phyloP scores from a whole-genome alignment of 306 rosid genomes.

The Gastrolobium bilobum region DNA sequence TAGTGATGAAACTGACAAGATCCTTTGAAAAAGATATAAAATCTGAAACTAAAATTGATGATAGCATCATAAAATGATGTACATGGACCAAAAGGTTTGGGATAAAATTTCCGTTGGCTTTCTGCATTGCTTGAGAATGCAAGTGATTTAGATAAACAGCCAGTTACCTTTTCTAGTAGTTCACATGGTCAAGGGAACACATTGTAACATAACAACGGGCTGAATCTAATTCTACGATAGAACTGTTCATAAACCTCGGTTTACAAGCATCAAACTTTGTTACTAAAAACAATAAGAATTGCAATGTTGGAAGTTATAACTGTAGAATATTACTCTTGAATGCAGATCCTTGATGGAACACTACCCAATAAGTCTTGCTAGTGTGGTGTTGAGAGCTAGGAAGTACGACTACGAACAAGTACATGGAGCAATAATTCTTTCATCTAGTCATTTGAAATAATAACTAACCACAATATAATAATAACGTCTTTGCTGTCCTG shows the following conservation, averaged over 20 bases:
- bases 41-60: conserved; percentile 1
- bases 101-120: conserved; percentile 5
- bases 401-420: conserved; percentile 5
- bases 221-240: not conserved
- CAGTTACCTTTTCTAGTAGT: conserved; percentile 1
- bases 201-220: not conserved
- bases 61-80: not conserved
- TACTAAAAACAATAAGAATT: no score
- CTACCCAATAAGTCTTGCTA: not conserved
- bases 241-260: not conserved
- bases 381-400: not conserved
- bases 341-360: conserved; percentile 11
- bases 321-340: not conserved
- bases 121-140: not conserved
- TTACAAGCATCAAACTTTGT: not conserved
- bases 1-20: not conserved
- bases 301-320: not conserved
- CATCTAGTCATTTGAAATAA: not conserved
- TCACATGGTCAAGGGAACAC: not conserved
- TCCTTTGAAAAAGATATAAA: not conserved
- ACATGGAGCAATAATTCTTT: not conserved
- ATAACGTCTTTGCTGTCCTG: not conserved
- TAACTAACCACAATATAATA: not conserved
- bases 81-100: not conserved
- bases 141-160: not conserved